Conservation (phyloP, 257 asterid genomes). For the Plantago major region DNA sequence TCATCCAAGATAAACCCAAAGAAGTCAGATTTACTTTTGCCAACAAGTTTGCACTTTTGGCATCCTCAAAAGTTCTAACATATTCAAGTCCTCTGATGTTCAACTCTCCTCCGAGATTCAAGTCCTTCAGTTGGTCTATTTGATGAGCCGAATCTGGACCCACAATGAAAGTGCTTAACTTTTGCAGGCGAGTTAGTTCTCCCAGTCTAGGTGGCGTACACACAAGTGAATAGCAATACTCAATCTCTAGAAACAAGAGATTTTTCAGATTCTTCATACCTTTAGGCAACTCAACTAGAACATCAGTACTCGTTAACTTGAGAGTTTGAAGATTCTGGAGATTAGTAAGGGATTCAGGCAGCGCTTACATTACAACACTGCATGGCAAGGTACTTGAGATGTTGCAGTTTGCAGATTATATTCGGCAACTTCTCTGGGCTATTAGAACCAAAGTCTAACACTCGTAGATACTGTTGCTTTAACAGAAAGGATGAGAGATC, state of each 20-base stretch:
- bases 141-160: constrained; percentile 18
- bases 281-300: constrained; percentile 12
- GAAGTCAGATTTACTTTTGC: constrained; percentile 5
- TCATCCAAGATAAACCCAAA: constrained; percentile 19
- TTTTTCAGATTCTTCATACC: constrained; percentile 20
- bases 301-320: background rate
- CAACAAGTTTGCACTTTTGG: constrained; percentile 22
- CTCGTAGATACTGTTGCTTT: constrained; percentile 8
- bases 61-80: constrained; percentile 18
- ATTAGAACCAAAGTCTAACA: background rate
- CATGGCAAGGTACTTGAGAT: constrained; percentile 16
- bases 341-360: constrained; percentile 1
- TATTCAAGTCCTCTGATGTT: constrained; percentile 22
- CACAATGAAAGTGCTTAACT: constrained; percentile 28
- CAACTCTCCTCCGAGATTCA: constrained; percentile 19
- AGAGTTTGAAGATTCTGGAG: constrained; percentile 4
- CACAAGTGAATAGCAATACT: background rate
- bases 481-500: background rate
- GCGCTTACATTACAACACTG: background rate
- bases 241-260: constrained; percentile 22
- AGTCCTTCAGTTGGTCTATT: constrained; percentile 22
- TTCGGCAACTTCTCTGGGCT: background rate
- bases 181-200: constrained; percentile 11
- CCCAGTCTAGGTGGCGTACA: constrained; percentile 25
- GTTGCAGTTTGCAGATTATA: background rate